Percentiles rank a stretch among this genome's conserved stretches.
These are phyloP conservation scores for Isabelozyma heimii DNA, from an alignment of 805 yeast genomes.

Conservation along the genomic window DNA sequence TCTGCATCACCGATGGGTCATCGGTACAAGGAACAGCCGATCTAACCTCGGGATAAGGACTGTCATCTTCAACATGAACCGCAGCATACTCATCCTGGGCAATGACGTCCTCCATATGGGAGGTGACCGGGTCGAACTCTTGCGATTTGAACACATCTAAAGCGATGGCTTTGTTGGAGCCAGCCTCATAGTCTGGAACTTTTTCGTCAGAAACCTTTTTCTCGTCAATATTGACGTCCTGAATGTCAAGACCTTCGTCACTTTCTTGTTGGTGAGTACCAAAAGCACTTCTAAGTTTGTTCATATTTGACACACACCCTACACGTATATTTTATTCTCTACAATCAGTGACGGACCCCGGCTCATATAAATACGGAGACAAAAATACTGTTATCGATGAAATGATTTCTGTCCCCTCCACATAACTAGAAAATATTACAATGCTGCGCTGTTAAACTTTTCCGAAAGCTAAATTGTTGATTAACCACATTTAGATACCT, in stretches of 20 bases:
- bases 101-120: conserved; percentile 17
- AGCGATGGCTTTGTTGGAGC: not conserved
- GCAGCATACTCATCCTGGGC: conserved; percentile 38
- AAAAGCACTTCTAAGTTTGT: not conserved
- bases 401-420: too few species aligned
- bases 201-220: not conserved
- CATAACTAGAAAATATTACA: too few species aligned
- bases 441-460: too few species aligned
- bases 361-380: too few species aligned
- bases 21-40: conserved; percentile 55
- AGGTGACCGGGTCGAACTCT: conserved; percentile 33
- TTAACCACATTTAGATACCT: too few species aligned
- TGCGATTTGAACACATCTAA: conserved; percentile 19
- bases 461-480: too few species aligned
- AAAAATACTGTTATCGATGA: too few species aligned
- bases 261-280: not conserved
- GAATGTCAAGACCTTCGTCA: not conserved
- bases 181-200: not conserved
- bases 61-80: conserved; percentile 35
- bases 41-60: conserved; percentile 66
- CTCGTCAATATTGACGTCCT: not conserved
- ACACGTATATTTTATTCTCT: too few species aligned
- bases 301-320: not conserved
- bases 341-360: too few species aligned
- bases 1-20: conserved; percentile 47